Evolutionary conservation across 495 filamentous ascomycete species (phyloP), one percentile per base, ranked within the genome.

Genomic region (Margaritispora aquatica): DNA sequence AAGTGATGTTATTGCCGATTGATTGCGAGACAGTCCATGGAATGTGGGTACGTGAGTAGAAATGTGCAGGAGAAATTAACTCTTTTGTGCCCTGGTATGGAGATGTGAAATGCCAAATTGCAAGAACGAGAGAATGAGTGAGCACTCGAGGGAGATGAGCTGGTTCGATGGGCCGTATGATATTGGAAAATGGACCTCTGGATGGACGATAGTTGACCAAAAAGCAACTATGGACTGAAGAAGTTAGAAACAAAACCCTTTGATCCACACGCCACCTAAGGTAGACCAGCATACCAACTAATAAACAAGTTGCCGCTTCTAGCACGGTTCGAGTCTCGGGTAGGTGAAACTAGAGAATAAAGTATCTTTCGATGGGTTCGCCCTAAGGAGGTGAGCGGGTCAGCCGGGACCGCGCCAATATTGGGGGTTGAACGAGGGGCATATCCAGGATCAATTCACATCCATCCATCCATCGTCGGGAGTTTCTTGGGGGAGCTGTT

Each of bases 271-370:
- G 21, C 51, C n/a, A 19, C 34, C 17, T n/a, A 23, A 26, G 31
- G 29, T 44, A 51, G 31, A 34, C 29, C 29, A 34, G 29, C 29
- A n/a, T n/a, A 44, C n/a, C 44, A 50, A 46, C 46, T 20, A 60
- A 26, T 47, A 29, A 57, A 47, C 58, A 54, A 62, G 59, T 23
- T 60, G 52, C 57, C 62, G 65, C 48, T 19, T 51, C 50, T 56
- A 61, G 36, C 31, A 52, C 56, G 56, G 49, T 49, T 58, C 47
- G 57, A 63, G 66, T 68, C 54, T 68, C 66, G 66, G 66, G 54
- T 60, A 58, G 53, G 20, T 63, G 64, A 64, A 62, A 62, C 63
- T 57, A 53, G 9, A 57, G 48, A 52, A 58, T 41, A 59, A 56
- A 62, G 48, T 41, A 31, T 47, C 26, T 2, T 57, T 23, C 46